phyloP scores from a whole-genome alignment of 2,329 filamentous ascomycete species.

The Pezicula neosporulosa region DNA sequence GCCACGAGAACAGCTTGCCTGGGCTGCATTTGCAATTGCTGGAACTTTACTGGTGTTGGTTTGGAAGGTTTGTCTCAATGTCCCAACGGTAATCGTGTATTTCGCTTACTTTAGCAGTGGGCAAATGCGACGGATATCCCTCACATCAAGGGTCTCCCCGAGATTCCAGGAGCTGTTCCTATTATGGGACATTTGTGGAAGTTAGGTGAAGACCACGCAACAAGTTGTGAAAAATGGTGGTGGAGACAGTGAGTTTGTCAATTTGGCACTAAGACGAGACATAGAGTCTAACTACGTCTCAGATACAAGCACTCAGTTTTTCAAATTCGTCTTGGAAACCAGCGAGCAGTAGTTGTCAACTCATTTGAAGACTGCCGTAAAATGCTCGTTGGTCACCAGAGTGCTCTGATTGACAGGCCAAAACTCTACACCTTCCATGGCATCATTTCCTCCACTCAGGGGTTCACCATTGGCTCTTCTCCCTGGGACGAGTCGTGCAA shows the following conservation, averaged over 20 bases:
- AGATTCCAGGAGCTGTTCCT: conserved; percentile 47
- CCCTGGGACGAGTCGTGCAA: conserved; percentile 52
- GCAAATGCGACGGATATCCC: conserved; percentile 41
- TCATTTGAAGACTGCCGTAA: conserved; percentile 48
- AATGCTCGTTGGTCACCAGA: conserved; percentile 46
- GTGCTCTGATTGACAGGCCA: conserved; percentile 46
- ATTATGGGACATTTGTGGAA: conserved; percentile 46
- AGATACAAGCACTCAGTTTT: conserved; percentile 44
- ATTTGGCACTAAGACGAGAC: not conserved
- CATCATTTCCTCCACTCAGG: conserved; percentile 47
- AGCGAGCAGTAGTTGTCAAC: conserved; percentile 47
- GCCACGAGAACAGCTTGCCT: not conserved
- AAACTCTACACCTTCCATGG: conserved; percentile 52
- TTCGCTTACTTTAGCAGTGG: not conserved
- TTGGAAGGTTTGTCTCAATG: not conserved
- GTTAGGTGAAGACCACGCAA: conserved; percentile 51
- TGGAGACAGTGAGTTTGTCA: conserved; percentile 26
- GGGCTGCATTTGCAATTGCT: not conserved
- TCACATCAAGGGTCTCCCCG: conserved; percentile 43
- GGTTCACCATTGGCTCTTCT: conserved; percentile 51
- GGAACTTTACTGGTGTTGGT: not conserved
- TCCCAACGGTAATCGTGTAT: not conserved
- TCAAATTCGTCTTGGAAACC: conserved; percentile 51
- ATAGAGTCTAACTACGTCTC: conserved; percentile 8
- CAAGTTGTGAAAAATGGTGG: conserved; percentile 47